Base-by-base conservation (phyloP, 2,329 filamentous ascomycete species). In the Ustulina deusta region DNA sequence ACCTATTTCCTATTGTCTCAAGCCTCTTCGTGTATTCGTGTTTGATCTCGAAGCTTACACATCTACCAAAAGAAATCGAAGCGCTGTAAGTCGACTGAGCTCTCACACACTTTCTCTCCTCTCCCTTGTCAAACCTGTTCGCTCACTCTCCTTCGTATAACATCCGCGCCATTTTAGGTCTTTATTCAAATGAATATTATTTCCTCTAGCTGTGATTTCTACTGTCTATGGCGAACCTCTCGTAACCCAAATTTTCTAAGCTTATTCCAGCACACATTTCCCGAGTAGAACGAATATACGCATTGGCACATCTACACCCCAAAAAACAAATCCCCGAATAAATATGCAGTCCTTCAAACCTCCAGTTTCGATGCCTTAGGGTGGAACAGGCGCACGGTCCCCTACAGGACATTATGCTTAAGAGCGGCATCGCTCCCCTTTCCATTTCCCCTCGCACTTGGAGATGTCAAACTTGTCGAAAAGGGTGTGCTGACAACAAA, bases 31-130 rank as follows among this genome's bases (percentile, higher is more conserved):
- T n/a, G 15, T 10, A n/a, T 27, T 29, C 13, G 1, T 29, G 1
- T 38, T n/a, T 36, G 20, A 13, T 29, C 20, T 34, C 6, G 27
- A 34, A 36, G 46, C 61, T 65, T 58, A 68, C 58, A 15, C 55
- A 20, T 42, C 49, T 49, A 13, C n/a, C 17, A 20, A 54, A 34
- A 96, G 95, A 97, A 79, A 93, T 98, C 68, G 94, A 97, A 82
- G 91, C 94, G 20, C 79, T 98, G 93, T 97, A 85, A 88, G 93
- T 86, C 29, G 15, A 46, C 34, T 20, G 10, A 42, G n/a, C 22
- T 44, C 46, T 2, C 17, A 2, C 40, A n/a, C 40, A 11, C 22
- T 38, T 15, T 11, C 2, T 38, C 9, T 58, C 6, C 22, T 38
- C n/a, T 11, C 2, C 44, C 9, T 58, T 17, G 7, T 46, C 15